Evolutionary conservation across 1,284 basidiomycete genomes (phyloP).

Genomic region (Heterobasidion irregulare): DNA sequence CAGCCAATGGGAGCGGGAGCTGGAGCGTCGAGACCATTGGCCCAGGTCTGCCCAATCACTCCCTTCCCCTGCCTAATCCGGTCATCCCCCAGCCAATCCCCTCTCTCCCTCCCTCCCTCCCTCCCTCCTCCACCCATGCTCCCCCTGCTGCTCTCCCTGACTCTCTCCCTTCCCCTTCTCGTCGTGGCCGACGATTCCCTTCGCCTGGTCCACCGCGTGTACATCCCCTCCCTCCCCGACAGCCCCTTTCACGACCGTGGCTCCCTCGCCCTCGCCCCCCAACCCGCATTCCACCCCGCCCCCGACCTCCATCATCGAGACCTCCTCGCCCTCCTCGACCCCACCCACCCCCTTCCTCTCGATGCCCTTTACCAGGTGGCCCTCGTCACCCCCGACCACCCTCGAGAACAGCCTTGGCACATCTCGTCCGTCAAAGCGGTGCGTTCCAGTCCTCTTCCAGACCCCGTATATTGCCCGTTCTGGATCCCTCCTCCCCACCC

Average conservation of each 20-base stretch:
- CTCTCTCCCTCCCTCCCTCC: not conserved
- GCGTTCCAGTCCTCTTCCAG: conserved; percentile 3
- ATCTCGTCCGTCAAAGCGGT: conserved; percentile 66
- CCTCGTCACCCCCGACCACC: conserved; percentile 44
- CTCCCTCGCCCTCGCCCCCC: conserved; percentile 21
- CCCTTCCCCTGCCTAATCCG: not conserved
- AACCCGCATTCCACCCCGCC: conserved; percentile 11
- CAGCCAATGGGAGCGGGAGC: not conserved
- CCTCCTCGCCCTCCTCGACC: conserved; percentile 31
- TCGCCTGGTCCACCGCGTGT: conserved; percentile 30
- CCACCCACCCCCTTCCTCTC: conserved; percentile 24
- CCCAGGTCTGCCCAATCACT: conserved; percentile 1
- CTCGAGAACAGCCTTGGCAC: conserved; percentile 43
- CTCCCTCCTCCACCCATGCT: not conserved
- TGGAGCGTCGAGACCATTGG: not conserved
- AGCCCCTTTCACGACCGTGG: conserved; percentile 25
- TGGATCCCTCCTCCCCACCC: not conserved
- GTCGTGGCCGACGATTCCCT: conserved; percentile 12
- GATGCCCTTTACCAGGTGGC: conserved; percentile 68
- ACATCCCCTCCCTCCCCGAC: conserved; percentile 27
- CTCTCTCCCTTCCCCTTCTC: conserved; percentile 12
- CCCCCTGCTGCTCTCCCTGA: conserved; percentile 10
- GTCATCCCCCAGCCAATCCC: conserved; percentile 1
- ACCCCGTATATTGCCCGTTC: not conserved
- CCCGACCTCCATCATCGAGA: conserved; percentile 21